These are phyloP conservation scores for Xylaria intraflava DNA, from an alignment of 495 filamentous ascomycete species.

Conservation along the genomic window DNA sequence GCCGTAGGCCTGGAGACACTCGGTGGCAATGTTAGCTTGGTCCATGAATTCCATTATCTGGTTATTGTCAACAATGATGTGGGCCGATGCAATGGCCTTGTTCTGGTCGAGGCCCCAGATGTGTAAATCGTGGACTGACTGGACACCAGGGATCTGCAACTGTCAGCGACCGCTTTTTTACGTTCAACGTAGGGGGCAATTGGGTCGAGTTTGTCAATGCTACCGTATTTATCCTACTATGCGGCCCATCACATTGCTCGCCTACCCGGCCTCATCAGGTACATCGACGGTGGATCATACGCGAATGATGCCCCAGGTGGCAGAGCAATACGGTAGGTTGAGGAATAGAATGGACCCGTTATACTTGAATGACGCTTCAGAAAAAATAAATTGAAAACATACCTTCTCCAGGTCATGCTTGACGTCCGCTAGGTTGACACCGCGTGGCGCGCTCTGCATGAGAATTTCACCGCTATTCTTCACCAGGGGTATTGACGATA, in stretches of 20 bases:
- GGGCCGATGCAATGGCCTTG: conserved; percentile 81
- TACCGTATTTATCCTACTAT: too few species aligned
- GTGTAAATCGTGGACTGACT: conserved; percentile 83
- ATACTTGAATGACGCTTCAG: not conserved
- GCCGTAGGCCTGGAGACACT: conserved; percentile 86
- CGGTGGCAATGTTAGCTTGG: conserved; percentile 64
- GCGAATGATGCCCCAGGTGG: too few species aligned
- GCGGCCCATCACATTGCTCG: too few species aligned
- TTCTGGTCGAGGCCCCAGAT: conserved; percentile 89
- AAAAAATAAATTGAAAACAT: not conserved
- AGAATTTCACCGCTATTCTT: conserved; percentile 85
- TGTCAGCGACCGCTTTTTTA: not conserved
- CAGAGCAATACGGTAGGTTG: too few species aligned
- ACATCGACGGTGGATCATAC: too few species aligned
- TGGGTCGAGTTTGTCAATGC: too few species aligned
- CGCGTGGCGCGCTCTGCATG: conserved; percentile 75
- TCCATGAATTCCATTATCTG: conserved; percentile 65
- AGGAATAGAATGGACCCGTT: too few species aligned
- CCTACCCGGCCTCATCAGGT: too few species aligned
- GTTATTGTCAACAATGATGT: conserved; percentile 66
- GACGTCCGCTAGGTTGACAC: conserved; percentile 74
- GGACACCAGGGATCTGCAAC: conserved; percentile 61
- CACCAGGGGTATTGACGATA: conserved; percentile 76
- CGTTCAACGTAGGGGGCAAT: too few species aligned
- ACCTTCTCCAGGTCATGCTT: conserved; percentile 74